phyloP scores from a whole-genome alignment of 2,329 filamentous ascomycete genomes.

The Arthrobotrys sinensis region DNA sequence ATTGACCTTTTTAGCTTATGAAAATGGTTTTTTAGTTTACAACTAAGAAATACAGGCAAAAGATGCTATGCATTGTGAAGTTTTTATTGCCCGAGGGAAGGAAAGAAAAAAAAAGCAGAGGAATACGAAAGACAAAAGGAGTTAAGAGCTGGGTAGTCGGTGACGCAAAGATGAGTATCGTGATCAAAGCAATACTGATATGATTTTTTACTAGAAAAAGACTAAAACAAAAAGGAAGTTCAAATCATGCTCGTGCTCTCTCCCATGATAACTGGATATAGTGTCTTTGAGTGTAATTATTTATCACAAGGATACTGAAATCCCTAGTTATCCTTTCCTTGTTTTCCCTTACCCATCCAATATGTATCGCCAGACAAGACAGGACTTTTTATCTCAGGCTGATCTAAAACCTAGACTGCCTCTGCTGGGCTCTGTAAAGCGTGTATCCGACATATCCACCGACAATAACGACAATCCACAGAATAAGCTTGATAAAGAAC shows the following conservation, averaged over 20 bases:
- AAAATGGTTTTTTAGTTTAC: slow-evolving; percentile 9
- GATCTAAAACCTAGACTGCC: slow-evolving; percentile 65
- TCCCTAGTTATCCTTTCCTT: neutral
- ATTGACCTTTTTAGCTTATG: too few species aligned
- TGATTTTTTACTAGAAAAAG: neutral
- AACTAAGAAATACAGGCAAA: neutral
- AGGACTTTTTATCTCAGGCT: slow-evolving; percentile 37
- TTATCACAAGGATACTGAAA: too few species aligned
- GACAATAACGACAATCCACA: slow-evolving; percentile 79
- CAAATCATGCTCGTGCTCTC: slow-evolving; percentile 24
- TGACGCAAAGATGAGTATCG: slow-evolving; percentile 3
- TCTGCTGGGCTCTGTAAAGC: slow-evolving; percentile 78
- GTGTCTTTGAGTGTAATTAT: too few species aligned
- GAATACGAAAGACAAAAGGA: too few species aligned
- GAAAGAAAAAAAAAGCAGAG: too few species aligned
- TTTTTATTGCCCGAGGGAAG: too few species aligned
- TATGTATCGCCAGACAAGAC: neutral
- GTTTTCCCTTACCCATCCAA: neutral
- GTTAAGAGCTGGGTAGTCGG: slow-evolving; percentile 10
- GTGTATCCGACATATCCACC: slow-evolving; percentile 90
- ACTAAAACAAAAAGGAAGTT: neutral
- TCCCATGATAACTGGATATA: neutral
- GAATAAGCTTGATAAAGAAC: slow-evolving; percentile 85
- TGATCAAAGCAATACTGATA: neutral
- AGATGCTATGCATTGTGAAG: too few species aligned